Conservation (phyloP, 495 filamentous ascomycete genomes). For the Apodospora peruviana region DNA sequence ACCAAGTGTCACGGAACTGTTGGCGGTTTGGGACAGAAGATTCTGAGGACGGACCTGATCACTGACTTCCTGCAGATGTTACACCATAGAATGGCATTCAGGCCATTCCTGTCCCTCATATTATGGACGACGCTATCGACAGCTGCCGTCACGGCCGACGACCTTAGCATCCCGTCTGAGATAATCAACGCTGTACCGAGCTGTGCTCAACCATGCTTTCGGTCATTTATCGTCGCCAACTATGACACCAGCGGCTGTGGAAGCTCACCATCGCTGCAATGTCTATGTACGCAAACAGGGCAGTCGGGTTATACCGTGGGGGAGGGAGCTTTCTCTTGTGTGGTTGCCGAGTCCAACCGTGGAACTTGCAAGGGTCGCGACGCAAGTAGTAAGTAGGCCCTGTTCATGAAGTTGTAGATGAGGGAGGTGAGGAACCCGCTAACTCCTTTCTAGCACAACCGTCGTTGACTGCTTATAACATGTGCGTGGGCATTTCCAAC, state of each 20-base stretch:
- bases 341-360: constrained; percentile 39
- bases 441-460: not conserved
- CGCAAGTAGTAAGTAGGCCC: constrained; percentile 26
- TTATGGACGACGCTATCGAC: constrained; percentile 29
- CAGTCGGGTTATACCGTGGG: constrained; percentile 61
- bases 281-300: constrained; percentile 58
- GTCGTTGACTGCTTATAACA: constrained; percentile 44
- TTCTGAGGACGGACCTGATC: too few species aligned
- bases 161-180: constrained; percentile 33
- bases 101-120: constrained; percentile 27
- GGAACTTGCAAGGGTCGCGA: constrained; percentile 35
- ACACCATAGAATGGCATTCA: constrained; percentile 39
- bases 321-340: constrained; percentile 61
- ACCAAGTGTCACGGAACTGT: too few species aligned
- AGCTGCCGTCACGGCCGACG: constrained; percentile 15
- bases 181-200: constrained; percentile 50
- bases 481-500: constrained; percentile 50
- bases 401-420: not conserved
- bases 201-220: constrained; percentile 59
- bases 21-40: too few species aligned
- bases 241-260: constrained; percentile 48
- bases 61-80: too few species aligned
- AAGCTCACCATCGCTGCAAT: constrained; percentile 47
- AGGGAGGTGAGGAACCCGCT: constrained; percentile 11
- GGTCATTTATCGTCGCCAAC: constrained; percentile 54